phyloP scores from a whole-genome alignment of 495 filamentous ascomycete genomes.

The Lophiotrema nucula region DNA sequence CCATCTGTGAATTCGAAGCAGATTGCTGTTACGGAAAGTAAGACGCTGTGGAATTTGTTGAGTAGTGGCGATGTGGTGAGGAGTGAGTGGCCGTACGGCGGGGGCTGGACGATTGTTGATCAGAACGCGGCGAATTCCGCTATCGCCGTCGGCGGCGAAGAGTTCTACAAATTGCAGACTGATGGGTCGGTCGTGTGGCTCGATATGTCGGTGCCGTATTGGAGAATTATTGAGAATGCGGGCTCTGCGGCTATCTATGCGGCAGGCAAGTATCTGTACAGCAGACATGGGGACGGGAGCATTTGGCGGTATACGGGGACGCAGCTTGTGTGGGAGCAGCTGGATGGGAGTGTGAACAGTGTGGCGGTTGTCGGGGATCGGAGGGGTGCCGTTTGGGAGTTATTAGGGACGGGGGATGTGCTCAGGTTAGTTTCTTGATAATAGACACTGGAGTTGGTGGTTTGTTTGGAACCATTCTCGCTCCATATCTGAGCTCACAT shows the following conservation, averaged over 20 bases:
- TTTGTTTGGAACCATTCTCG: no score
- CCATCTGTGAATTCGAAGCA: conserved; percentile 7
- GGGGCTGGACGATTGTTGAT: conserved; percentile 19
- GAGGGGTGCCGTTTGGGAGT: conserved; percentile 17
- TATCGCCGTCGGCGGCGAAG: conserved; percentile 27
- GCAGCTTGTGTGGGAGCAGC: conserved; percentile 17
- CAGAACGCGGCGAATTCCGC: conserved; percentile 12
- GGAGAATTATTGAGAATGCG: conserved; percentile 15
- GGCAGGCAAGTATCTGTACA: conserved; percentile 15
- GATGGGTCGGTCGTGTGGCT: conserved; percentile 24
- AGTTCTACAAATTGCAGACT: conserved; percentile 29
- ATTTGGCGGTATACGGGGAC: conserved; percentile 31
- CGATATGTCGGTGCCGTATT: conserved; percentile 3
- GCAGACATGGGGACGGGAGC: conserved; percentile 18
- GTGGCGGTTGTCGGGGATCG: conserved; percentile 19
- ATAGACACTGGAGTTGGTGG: no score
- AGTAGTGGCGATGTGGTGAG: conserved; percentile 21
- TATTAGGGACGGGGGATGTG: conserved; percentile 16
- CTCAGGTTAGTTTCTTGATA: conserved; percentile 16
- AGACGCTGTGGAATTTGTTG: conserved; percentile 23
- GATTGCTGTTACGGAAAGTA: conserved; percentile 27
- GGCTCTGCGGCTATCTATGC: conserved; percentile 6
- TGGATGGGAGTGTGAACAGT: background rate
- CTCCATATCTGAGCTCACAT: no score
- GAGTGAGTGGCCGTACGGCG: conserved; percentile 17